Conservation (phyloP, 495 filamentous ascomycete genomes). For the Annulohypoxylon bovei region DNA sequence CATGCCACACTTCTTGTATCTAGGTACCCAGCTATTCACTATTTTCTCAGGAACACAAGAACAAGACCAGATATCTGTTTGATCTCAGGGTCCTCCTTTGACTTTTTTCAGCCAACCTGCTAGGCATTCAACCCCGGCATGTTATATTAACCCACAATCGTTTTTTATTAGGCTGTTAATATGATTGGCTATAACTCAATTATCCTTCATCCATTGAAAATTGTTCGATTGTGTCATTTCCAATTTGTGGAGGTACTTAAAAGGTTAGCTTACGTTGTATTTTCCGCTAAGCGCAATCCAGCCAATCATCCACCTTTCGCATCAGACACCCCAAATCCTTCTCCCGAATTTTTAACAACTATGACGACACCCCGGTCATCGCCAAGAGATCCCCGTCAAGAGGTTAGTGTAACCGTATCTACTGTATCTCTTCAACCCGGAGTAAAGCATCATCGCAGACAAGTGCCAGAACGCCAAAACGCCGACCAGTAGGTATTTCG, state of each 20-base stretch:
- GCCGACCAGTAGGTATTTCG: slow-evolving; percentile 24
- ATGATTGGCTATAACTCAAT: slow-evolving; percentile 37
- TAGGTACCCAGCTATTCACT: slow-evolving; percentile 15
- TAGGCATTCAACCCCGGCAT: slow-evolving; percentile 10
- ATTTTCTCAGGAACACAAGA: slow-evolving; percentile 4
- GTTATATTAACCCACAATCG: slow-evolving; percentile 19
- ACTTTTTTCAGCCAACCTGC: neutral
- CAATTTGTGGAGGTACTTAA: slow-evolving; percentile 23
- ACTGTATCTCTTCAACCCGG: slow-evolving; percentile 20
- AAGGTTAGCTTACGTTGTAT: slow-evolving; percentile 18
- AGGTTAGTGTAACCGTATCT: slow-evolving; percentile 28
- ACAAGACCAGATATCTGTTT: neutral
- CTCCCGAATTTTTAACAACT: slow-evolving; percentile 32
- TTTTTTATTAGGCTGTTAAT: slow-evolving; percentile 20
- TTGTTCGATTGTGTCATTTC: slow-evolving; percentile 37
- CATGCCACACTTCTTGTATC: neutral
- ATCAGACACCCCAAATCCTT: slow-evolving; percentile 36
- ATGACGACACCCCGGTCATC: slow-evolving; percentile 41
- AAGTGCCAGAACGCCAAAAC: neutral
- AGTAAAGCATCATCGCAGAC: slow-evolving; percentile 14
- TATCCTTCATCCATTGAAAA: slow-evolving; percentile 30
- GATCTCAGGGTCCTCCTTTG: slow-evolving; percentile 23
- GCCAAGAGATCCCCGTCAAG: slow-evolving; percentile 41
- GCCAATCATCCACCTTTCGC: slow-evolving; percentile 36
- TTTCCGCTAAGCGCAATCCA: slow-evolving; percentile 26